A percentile compares a stretch with the other conserved stretches of the same genome.
These are phyloP conservation scores for Earliella scabrosa DNA, from an alignment of 1,284 basidiomycete species.

Conservation along the genomic window DNA sequence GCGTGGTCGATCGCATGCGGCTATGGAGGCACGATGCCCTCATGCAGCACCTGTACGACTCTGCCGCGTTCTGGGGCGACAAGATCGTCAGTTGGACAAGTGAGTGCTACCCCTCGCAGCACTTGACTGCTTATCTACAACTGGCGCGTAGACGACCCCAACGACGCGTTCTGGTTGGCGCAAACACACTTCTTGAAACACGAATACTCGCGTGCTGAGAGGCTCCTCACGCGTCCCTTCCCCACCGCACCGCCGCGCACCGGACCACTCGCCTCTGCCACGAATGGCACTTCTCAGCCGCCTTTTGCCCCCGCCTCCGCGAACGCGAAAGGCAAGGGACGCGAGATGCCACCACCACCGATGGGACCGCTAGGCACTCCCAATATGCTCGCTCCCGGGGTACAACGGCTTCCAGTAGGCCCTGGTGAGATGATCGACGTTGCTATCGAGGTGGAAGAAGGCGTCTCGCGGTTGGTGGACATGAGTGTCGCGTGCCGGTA, in stretches of 20 bases:
- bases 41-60: conserved; percentile 97
- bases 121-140: not conserved
- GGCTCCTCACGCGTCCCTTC: conserved; percentile 86
- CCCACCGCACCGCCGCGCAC: conserved; percentile 50
- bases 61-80: conserved; percentile 98
- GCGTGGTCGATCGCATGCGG: conserved; percentile 92
- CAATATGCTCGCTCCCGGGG: conserved; percentile 30
- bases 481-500: conserved; percentile 93
- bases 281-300: conserved; percentile 48
- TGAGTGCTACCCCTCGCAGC: conserved; percentile 47
- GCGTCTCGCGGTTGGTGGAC: conserved; percentile 82
- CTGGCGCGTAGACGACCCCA: conserved; percentile 76
- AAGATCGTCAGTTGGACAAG: conserved; percentile 95
- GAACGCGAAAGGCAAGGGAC: conserved; percentile 59
- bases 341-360: conserved; percentile 48
- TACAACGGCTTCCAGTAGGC: conserved; percentile 66
- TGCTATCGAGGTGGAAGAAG: conserved; percentile 60
- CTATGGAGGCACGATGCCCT: conserved; percentile 97
- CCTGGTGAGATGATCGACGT: conserved; percentile 70
- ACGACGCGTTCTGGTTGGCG: conserved; percentile 99
- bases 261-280: conserved; percentile 37
- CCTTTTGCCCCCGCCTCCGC: conserved; percentile 25
- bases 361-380: not conserved
- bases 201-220: conserved; percentile 93
- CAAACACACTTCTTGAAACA: conserved; percentile 96